phyloP scores from a whole-genome alignment of 2,329 filamentous ascomycete species.

The Myriosclerotinia curreyana region DNA sequence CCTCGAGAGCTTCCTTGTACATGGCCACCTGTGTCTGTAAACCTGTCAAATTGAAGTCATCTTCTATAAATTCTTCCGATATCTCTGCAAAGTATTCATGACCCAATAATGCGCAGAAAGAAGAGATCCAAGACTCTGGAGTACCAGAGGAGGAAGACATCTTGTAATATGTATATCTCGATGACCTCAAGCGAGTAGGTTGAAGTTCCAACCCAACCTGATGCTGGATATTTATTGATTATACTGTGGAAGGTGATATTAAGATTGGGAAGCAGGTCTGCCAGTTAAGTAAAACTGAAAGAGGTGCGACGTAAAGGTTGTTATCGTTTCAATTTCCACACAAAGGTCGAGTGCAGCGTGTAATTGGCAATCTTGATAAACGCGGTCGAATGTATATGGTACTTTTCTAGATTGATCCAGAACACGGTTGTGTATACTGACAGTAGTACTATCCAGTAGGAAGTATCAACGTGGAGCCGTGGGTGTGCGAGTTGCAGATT shows the following conservation, averaged over 20 bases:
- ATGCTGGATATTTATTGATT: slow-evolving; percentile 2
- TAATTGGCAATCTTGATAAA: neutral
- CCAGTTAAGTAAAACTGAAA: neutral
- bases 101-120: slow-evolving; percentile 90
- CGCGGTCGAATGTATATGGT: neutral
- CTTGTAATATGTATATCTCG: slow-evolving; percentile 15
- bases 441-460: slow-evolving; percentile 7
- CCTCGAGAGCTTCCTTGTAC: slow-evolving; percentile 97
- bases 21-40: slow-evolving; percentile 93
- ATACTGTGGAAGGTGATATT: neutral
- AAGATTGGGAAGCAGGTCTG: neutral
- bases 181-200: neutral
- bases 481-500: neutral
- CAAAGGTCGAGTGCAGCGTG: slow-evolving; percentile 1
- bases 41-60: slow-evolving; percentile 98
- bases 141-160: slow-evolving; percentile 40
- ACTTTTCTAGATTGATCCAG: slow-evolving; percentile 3
- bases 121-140: slow-evolving; percentile 91
- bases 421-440: slow-evolving; percentile 5
- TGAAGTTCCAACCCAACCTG: slow-evolving; percentile 6
- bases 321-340: neutral
- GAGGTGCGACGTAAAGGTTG: neutral
- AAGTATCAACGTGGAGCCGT: slow-evolving; percentile 13
- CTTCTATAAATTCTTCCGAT: slow-evolving; percentile 97
- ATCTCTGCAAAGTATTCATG: slow-evolving; percentile 99